A percentile compares a stretch with the other conserved stretches of the same genome.
phyloP scores from a whole-genome alignment of 352 stramenopile genomes.

The Blastocystis sp. region DNA sequence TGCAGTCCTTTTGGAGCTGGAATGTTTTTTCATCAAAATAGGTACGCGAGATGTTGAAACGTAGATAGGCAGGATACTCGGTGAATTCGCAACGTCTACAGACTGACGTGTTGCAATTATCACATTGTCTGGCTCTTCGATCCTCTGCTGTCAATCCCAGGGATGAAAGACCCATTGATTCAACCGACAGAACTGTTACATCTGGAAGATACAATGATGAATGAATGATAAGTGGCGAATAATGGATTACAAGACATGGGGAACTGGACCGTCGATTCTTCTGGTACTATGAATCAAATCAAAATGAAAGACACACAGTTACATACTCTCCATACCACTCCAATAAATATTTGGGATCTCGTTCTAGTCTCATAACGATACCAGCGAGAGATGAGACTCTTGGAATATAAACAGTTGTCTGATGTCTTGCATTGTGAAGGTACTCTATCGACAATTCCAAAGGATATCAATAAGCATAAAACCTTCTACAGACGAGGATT shows the following conservation, averaged over 20 bases:
- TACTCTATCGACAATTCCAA: neutral
- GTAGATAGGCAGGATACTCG: conserved; percentile 14
- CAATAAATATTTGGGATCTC: neutral
- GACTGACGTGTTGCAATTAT: neutral
- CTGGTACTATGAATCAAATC: neutral
- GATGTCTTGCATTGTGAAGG: neutral
- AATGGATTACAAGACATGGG: neutral
- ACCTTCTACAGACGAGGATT: too few species aligned
- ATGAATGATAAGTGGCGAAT: neutral
- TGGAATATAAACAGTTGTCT: neutral
- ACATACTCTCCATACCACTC: neutral
- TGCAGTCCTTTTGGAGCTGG: conserved; percentile 21
- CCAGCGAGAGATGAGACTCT: neutral
- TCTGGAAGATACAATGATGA: conserved; percentile 8
- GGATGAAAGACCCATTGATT: neutral
- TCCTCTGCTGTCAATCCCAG: neutral
- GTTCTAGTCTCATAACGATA: too few species aligned
- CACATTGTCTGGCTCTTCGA: neutral
- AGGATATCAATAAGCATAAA: too few species aligned
- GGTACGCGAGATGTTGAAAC: conserved; percentile 4
- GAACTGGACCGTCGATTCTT: neutral
- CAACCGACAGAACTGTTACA: neutral
- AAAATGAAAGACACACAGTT: neutral
- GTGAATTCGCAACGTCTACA: neutral
- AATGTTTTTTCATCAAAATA: conserved; percentile 34